Evolutionary conservation across 2,329 filamentous ascomycete genomes (phyloP), one percentile per base, ranked within the genome.

Genomic region (Chrysoporthe deuterocubensis): DNA sequence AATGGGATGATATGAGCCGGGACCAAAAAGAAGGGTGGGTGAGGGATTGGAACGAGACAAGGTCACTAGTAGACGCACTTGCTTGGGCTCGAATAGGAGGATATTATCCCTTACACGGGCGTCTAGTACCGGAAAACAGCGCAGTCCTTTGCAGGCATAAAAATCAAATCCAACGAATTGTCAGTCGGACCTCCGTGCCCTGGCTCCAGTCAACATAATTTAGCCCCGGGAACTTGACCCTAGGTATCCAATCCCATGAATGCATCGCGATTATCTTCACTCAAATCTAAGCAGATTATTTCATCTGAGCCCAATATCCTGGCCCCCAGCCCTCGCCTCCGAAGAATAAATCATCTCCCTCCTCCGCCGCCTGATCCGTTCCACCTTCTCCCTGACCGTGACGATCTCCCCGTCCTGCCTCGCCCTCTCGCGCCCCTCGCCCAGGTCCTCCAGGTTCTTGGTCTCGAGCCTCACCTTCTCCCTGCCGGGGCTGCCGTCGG

Each of bases 391-490:
- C 14, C 76, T 74, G 32, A 84, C 69, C 0, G 80, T 82, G 8
- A 85, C 77, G 2, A 81, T 70, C 72, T 85, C 81, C 2, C 83
- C 83, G 32, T 81, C 79, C 11, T 77, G 75, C 7, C 78, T 75
- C 1, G 83, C 84, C 70, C 80, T 79, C 61, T 79, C 78, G 11
- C 82, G 76, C 1, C 84, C 84, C 69, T 83, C 83, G 16, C 83
- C 83, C 6, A 86, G 77, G 62, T 85, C 83, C 71, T 86, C 84
- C 2, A 86, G 78, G 52, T 77, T 82, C 73, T 83, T 84, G 2
- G 80, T 81, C 73, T 83, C 82, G 42, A 83, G 75, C 46, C 76
- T 74, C 26, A 72, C 75, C 71, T 76, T 76, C 9, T 76, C 78
- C 50, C 68, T 67, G 44, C 79, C 78, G 50, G n/a, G 32, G 11